Base-by-base conservation (phyloP, 148 eudicot species). In the Rhododendron ovatum region DNA sequence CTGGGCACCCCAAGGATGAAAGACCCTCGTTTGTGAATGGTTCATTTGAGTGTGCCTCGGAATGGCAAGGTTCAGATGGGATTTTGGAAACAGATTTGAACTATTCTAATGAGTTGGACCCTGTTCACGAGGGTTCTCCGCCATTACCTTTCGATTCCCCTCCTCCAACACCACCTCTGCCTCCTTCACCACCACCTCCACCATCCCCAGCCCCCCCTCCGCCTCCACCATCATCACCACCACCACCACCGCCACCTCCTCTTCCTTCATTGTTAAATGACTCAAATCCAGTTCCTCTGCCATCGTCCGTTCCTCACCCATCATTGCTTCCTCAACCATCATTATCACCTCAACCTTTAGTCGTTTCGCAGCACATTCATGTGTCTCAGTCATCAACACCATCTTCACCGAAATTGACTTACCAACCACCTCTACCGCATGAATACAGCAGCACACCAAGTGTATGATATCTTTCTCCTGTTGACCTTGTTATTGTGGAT, bases 91-190 rank as follows among this genome's bases (percentile, higher is more conserved):
- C 84, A 37, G 77, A 86, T 50, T 87, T 84, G 71, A 74, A 45
- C 75, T 86, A 76, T 83, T 61, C 88, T 12, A 80, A 59, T 24
- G 90, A 90, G 47, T 80, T 87, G 77, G 75, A 90, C 18, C 90
- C 88, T 81, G 84, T 87, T 57, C 91, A 84, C 30, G 92, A 86
- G 84, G 95, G 95, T 41, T 94, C 97, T 82, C 99, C 99, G 28
- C 98, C 99, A 80, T 63, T 89, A 81, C 98, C 99, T 82, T 88
- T 85, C 67, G 92, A 88, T 85, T 90, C 97, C 86, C 98, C 98
- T 59, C 97, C 99, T 77, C 88, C 88, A 7, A 93, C 94, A 48
- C 99, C 99, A 28, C 99, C 98, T 75, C 89, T 95, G 78, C 99
- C 98, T 71, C 78, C 94, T 57, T 95, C 99, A 51, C 98, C 97